Evolutionary conservation across 352 stramenopile species (phyloP).

Genomic region (Globisporangium iwayamae): DNA sequence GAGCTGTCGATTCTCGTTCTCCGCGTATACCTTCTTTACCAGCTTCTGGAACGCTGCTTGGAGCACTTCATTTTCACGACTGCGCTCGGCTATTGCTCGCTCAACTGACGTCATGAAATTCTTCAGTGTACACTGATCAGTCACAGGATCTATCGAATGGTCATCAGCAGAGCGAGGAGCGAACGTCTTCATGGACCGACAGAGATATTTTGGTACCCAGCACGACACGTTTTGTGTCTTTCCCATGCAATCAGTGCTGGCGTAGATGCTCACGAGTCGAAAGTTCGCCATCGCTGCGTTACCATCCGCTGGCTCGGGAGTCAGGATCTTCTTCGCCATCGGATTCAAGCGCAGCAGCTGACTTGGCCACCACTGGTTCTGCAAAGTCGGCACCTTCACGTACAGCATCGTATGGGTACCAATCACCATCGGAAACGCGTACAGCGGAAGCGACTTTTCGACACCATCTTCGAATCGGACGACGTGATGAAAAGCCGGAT

Average conservation of each 20-base stretch:
- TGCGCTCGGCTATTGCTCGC: slow-evolving; percentile 22
- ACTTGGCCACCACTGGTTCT: slow-evolving; percentile 73
- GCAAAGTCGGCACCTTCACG: slow-evolving; percentile 53
- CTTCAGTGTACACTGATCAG: neutral
- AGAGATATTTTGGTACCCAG: slow-evolving; percentile 78
- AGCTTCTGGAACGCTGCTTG: slow-evolving; percentile 32
- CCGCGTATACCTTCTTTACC: slow-evolving; percentile 20
- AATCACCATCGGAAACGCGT: slow-evolving; percentile 65
- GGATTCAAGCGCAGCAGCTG: slow-evolving; percentile 68
- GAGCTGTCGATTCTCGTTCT: neutral
- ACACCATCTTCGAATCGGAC: slow-evolving; percentile 73
- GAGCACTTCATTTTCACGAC: slow-evolving; percentile 23
- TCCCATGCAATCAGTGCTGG: slow-evolving; percentile 19
- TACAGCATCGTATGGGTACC: slow-evolving; percentile 64
- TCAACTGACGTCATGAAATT: slow-evolving; percentile 24
- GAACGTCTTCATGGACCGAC: slow-evolving; percentile 39
- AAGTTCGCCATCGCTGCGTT: slow-evolving; percentile 32
- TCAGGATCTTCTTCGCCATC: slow-evolving; percentile 48
- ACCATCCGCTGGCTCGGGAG: slow-evolving; percentile 29
- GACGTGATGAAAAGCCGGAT: slow-evolving; percentile 51
- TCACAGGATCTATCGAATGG: neutral
- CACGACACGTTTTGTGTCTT: slow-evolving; percentile 53
- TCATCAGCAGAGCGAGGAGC: neutral
- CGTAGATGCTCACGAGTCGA: slow-evolving; percentile 63
- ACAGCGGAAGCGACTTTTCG: slow-evolving; percentile 56